Conservation (phyloP, 495 filamentous ascomycete species). For the Tuber borchii region DNA sequence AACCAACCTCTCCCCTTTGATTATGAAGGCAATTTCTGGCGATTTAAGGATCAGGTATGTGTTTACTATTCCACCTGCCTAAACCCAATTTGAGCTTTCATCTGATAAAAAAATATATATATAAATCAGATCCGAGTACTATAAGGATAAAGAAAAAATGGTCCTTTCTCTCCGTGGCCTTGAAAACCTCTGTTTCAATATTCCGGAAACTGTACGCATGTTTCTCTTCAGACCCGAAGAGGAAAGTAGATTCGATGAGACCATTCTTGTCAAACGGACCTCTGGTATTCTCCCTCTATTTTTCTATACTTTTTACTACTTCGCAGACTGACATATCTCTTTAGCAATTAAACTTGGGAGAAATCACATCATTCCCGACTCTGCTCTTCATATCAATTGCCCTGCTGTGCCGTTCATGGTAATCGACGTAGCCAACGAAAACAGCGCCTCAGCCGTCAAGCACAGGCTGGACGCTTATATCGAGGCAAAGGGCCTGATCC, state of each 20-base stretch:
- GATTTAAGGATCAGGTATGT: not conserved
- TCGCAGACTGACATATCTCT: not conserved
- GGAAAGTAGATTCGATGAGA: not conserved
- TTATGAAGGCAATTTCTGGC: not conserved
- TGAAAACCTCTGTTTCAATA: not conserved
- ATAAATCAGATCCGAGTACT: not conserved
- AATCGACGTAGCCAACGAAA: not conserved
- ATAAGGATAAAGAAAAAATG: not conserved
- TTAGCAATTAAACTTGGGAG: not conserved
- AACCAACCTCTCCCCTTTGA: not conserved
- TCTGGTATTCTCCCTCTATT: not conserved
- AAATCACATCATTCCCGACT: not conserved
- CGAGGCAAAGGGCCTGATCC: not conserved
- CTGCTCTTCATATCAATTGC: not conserved
- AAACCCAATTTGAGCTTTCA: not conserved
- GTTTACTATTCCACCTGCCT: not conserved
- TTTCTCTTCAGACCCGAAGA: not conserved
- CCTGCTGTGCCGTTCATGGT: not conserved
- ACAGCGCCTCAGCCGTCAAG: fast-evolving
- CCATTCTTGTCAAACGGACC: not conserved
- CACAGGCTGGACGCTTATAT: not conserved
- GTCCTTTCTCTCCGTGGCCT: not conserved
- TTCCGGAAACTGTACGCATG: not conserved
- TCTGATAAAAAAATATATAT: not conserved
- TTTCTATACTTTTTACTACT: not conserved